These are phyloP conservation scores for Phytophthora ohioensis DNA, from an alignment of 352 stramenopile genomes.

Conservation along the genomic window DNA sequence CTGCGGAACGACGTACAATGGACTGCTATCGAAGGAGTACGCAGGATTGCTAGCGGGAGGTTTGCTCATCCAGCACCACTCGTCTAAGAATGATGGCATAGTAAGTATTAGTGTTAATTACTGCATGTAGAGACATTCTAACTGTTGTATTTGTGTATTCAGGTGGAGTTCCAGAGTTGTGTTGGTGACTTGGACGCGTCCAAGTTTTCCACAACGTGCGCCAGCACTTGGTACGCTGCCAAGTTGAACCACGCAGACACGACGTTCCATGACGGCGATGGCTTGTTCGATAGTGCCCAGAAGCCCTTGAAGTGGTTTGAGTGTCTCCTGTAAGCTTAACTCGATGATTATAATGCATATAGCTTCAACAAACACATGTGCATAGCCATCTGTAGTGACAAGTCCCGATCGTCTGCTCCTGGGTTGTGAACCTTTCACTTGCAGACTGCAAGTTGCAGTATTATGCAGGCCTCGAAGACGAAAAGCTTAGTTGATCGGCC, in stretches of 20 bases:
- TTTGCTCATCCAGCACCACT: slow-evolving; percentile 53
- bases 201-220: slow-evolving; percentile 46
- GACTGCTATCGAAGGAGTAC: slow-evolving; percentile 52
- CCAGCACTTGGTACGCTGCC: slow-evolving; percentile 59
- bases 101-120: slow-evolving; percentile 31
- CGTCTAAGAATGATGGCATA: slow-evolving; percentile 61
- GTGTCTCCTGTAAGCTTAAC: slow-evolving; percentile 41
- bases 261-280: slow-evolving; percentile 67
- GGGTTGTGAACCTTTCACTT: not conserved
- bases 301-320: slow-evolving; percentile 77
- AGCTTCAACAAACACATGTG: slow-evolving; percentile 12
- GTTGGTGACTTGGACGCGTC: slow-evolving; percentile 43
- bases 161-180: slow-evolving; percentile 74
- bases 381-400: no score
- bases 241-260: slow-evolving; percentile 69
- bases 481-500: no score
- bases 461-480: not conserved
- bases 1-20: slow-evolving; percentile 51
- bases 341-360: not conserved
- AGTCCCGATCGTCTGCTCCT: no score
- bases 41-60: slow-evolving; percentile 40
- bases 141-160: slow-evolving; percentile 6
- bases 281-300: slow-evolving; percentile 51
- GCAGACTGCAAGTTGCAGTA: not conserved
- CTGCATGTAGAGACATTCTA: not conserved